These are phyloP conservation scores for Penicillium macrosclerotiorum DNA, from an alignment of 495 filamentous ascomycete genomes.

Conservation along the genomic window DNA sequence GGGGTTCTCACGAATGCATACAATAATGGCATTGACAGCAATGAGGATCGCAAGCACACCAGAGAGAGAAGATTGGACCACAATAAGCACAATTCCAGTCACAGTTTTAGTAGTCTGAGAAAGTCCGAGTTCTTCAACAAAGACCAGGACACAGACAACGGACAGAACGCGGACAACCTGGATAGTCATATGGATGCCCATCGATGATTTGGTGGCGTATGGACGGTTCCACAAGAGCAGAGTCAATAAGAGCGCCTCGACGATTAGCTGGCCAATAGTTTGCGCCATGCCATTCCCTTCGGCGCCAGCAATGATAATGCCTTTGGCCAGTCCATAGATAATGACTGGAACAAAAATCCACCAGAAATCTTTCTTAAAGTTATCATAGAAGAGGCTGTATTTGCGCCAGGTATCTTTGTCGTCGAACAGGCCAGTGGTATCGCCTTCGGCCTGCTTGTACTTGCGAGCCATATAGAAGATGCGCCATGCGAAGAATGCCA, in stretches of 20 bases:
- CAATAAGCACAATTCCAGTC: constrained; percentile 85
- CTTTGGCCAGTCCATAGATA: constrained; percentile 89
- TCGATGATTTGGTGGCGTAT: constrained; percentile 78
- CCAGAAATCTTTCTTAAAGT: constrained; percentile 90
- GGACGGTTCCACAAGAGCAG: constrained; percentile 83
- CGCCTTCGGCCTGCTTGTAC: constrained; percentile 73
- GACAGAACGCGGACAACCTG: constrained; percentile 93
- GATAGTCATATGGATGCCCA: constrained; percentile 92
- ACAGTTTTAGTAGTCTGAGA: constrained; percentile 94
- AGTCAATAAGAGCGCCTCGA: constrained; percentile 68
- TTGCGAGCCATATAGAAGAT: constrained; percentile 75
- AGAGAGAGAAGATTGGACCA: constrained; percentile 81
- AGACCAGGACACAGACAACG: constrained; percentile 83
- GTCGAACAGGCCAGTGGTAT: constrained; percentile 72
- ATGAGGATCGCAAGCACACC: constrained; percentile 85
- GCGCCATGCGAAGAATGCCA: constrained; percentile 75
- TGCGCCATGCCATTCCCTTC: constrained; percentile 86
- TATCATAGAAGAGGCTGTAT: constrained; percentile 97
- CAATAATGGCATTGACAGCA: constrained; percentile 80
- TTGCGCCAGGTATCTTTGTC: constrained; percentile 90
- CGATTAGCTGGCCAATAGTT: constrained; percentile 70
- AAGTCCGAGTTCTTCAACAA: constrained; percentile 90
- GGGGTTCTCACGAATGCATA: constrained; percentile 82
- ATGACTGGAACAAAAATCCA: constrained; percentile 93
- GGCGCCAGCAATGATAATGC: constrained; percentile 79